phyloP scores from a whole-genome alignment of 495 filamentous ascomycete genomes.

The Aspergillus funiculosus region DNA sequence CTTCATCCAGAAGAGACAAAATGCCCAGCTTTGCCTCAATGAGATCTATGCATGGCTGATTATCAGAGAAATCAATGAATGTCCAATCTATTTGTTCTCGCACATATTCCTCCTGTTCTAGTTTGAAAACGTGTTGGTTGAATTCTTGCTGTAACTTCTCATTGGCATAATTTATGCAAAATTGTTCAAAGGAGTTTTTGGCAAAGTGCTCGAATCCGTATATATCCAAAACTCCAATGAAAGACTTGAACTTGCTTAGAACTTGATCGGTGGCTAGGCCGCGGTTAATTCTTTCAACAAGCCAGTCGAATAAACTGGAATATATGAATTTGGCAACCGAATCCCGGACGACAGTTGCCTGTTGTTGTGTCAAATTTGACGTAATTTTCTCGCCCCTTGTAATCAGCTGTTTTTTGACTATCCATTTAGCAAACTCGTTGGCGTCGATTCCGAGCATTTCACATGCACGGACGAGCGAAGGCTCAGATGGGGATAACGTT shows the following conservation, averaged over 20 bases:
- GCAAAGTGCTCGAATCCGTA: constrained; percentile 99
- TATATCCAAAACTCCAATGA: constrained; percentile 99
- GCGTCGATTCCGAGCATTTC: constrained; percentile 82
- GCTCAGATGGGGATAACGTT: constrained; percentile 70
- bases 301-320: constrained; percentile 97
- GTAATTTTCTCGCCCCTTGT: constrained; percentile 97
- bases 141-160: constrained; percentile 99
- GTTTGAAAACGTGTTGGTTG: constrained; percentile 99
- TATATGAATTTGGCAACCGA: constrained; percentile 99
- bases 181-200: constrained; percentile 99
- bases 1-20: constrained; percentile 87
- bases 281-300: constrained; percentile 90
- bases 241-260: constrained; percentile 72
- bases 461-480: constrained; percentile 74
- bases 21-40: constrained; percentile 97
- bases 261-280: constrained; percentile 88
- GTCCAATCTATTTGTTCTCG: constrained; percentile 98
- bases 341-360: constrained; percentile 90
- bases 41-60: constrained; percentile 98
- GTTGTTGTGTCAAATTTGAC: constrained; percentile 89
- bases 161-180: constrained; percentile 99
- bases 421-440: constrained; percentile 94
- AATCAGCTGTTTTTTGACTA: constrained; percentile 96
- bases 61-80: constrained; percentile 99
- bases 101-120: constrained; percentile 98